A percentile compares a stretch with the other conserved stretches of the same genome.
phyloP scores from a whole-genome alignment of 2,329 filamentous ascomycete species.

The Shiraia bambusicola region DNA sequence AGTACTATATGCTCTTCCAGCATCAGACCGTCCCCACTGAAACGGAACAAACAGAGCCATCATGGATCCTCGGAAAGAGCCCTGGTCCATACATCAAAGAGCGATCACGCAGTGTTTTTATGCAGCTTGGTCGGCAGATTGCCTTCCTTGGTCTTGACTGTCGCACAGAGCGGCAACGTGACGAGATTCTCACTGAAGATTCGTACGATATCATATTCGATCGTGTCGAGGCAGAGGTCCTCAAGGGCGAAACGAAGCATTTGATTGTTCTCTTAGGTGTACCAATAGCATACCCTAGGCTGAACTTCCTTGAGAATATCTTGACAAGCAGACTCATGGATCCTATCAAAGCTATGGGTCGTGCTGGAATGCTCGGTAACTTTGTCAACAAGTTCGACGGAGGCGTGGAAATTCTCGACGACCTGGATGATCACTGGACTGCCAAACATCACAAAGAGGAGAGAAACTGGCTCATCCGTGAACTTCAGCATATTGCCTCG shows the following conservation, averaged over 20 bases:
- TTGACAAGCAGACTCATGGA: constrained; percentile 84
- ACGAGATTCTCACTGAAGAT: constrained; percentile 76
- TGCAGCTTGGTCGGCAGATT: constrained; percentile 76
- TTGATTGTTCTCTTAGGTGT: constrained; percentile 84
- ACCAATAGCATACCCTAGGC: constrained; percentile 50
- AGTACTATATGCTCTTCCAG: constrained; percentile 98
- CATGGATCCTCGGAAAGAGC: constrained; percentile 78
- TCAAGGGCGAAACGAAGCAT: constrained; percentile 83
- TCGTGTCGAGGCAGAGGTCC: constrained; percentile 76
- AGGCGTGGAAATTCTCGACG: constrained; percentile 86
- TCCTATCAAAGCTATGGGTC: constrained; percentile 84
- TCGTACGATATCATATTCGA: constrained; percentile 88
- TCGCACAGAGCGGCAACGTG: constrained; percentile 82
- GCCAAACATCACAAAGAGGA: constrained; percentile 92
- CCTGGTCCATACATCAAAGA: constrained; percentile 91
- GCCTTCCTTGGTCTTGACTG: constrained; percentile 87
- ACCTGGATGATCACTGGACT: constrained; percentile 96
- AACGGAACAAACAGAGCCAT: constrained; percentile 80
- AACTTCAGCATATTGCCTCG: constrained; percentile 88
- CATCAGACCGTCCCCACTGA: constrained; percentile 86
- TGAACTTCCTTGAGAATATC: constrained; percentile 64
- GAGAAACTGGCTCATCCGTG: constrained; percentile 80
- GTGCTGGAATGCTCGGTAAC: constrained; percentile 74
- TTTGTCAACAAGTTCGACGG: constrained; percentile 89
- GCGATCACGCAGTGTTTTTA: constrained; percentile 79